Evolutionary conservation across 495 filamentous ascomycete genomes (phyloP), one percentile per base, ranked within the genome.

Genomic region (Parathielavia appendiculata): DNA sequence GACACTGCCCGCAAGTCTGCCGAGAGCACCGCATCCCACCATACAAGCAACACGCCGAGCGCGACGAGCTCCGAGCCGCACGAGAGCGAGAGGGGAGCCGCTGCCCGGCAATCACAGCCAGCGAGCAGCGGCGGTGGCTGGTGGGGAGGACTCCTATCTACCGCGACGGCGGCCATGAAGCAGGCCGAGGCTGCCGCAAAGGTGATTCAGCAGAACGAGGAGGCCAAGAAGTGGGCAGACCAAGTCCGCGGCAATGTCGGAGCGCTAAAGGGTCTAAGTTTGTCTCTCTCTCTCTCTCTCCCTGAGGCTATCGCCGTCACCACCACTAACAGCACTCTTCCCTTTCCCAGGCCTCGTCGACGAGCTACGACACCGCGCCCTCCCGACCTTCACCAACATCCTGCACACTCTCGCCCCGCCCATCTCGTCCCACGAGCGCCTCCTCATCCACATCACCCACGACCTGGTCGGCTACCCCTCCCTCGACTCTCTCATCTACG

Each of bases 381-480:
- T 99, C 30, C 93, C 93, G 47, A 97, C 93, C 60, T 96, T 99
- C 69, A 92, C 91, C 66, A 88, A 88, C 67, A 86, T 99, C 67
- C 83, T 99, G 53, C 89, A 96, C 69, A 95, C 89, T 45, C 85
- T 99, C 54, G 95, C 93, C 3, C 95, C 93, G 41, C 93, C 93
- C 11, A 99, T 99, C 65, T 93, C 91, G 22, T 93, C 92, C 7
- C 95, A 97, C 73, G 93, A 99, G 75, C 89, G 93, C 51, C 88
- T 99, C 10, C 89, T 93, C 65, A 99, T 99, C 69, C 93, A 99
- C 77, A 90, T 95, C 57, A 96, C 95, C 19, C 95, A 97, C 75
- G 91, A 97, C 68, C 81, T 97, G 19, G 84, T 90, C 49, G 89
- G 89, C 54, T 99, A 99, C 72, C 93, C 95, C 10, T 91, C 88